Evolutionary conservation across 2,329 filamentous ascomycete species (phyloP).

Genomic region (Fusarium fujikuroi): DNA sequence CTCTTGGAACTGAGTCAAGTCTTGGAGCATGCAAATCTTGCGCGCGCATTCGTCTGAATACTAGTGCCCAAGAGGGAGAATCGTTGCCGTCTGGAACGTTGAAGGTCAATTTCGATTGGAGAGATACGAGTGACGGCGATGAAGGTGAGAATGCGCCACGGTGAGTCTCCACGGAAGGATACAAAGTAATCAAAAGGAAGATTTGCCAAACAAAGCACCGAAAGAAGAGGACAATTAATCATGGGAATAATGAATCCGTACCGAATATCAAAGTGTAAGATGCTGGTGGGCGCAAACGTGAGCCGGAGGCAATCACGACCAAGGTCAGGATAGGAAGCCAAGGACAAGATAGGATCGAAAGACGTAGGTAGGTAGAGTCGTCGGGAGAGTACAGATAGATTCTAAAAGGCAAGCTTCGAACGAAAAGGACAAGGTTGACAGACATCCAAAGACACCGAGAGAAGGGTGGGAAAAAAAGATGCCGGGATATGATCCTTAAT

Average conservation of each 20-base stretch:
- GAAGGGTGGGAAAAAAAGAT: not conserved
- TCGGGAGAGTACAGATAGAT: conserved; percentile 5
- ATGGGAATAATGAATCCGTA: not conserved
- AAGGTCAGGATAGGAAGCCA: conserved; percentile 1
- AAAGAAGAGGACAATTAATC: not conserved
- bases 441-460: conserved; percentile 3
- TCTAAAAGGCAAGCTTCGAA: conserved; percentile 1
- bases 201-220: not conserved
- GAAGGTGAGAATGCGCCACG: conserved; percentile 19
- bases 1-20: conserved; percentile 24
- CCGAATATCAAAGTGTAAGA: conserved; percentile 19
- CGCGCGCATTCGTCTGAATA: conserved; percentile 12
- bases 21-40: conserved; percentile 10
- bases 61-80: conserved; percentile 28
- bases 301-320: conserved; percentile 31
- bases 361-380: conserved; percentile 24
- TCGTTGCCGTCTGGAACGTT: conserved; percentile 19
- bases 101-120: conserved; percentile 3
- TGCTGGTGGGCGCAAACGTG: conserved; percentile 31
- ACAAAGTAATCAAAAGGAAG: not conserved
- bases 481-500: conserved; percentile 38
- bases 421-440: conserved; percentile 7
- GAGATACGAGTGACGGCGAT: not conserved
- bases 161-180: not conserved
- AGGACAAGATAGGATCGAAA: conserved; percentile 14